Percentiles rank a stretch among this genome's conserved stretches.
These are phyloP conservation scores for Rhododendron henanense DNA, from an alignment of 148 eudicot genomes.

Conservation along the genomic window DNA sequence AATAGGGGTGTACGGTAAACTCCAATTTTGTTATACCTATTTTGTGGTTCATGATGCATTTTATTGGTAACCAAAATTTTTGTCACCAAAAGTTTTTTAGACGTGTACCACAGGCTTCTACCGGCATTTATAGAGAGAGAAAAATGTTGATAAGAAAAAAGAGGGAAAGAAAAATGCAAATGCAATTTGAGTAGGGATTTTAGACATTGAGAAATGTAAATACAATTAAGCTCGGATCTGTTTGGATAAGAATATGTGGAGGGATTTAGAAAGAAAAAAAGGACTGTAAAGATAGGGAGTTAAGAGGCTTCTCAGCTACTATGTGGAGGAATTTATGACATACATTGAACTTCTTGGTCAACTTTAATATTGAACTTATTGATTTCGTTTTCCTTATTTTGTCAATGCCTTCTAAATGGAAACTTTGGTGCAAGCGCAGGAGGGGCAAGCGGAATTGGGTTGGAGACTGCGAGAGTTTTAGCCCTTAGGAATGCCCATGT, in stretches of 20 bases:
- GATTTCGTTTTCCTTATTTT: too few species aligned
- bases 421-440: constrained; percentile 34
- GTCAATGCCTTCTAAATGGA: neutral
- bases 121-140: neutral
- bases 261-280: neutral
- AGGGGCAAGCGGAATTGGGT: constrained; percentile 87
- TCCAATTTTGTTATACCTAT: too few species aligned
- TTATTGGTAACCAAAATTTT: too few species aligned
- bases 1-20: too few species aligned
- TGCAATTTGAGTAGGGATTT: too few species aligned
- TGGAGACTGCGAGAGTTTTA: constrained; percentile 77
- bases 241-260: neutral
- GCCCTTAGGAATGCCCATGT: constrained; percentile 78
- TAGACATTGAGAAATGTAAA: too few species aligned
- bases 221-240: neutral
- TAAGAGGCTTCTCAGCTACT: too few species aligned
- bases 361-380: neutral
- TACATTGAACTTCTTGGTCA: neutral
- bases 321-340: neutral
- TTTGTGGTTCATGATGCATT: too few species aligned
- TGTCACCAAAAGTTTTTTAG: neutral
- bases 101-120: neutral
- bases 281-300: too few species aligned
- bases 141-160: neutral
- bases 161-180: neutral